Percentiles rank a stretch among this genome's conserved stretches.
These are phyloP conservation scores for Phytophthora colocasiae DNA, from an alignment of 352 stramenopile genomes.

Conservation along the genomic window DNA sequence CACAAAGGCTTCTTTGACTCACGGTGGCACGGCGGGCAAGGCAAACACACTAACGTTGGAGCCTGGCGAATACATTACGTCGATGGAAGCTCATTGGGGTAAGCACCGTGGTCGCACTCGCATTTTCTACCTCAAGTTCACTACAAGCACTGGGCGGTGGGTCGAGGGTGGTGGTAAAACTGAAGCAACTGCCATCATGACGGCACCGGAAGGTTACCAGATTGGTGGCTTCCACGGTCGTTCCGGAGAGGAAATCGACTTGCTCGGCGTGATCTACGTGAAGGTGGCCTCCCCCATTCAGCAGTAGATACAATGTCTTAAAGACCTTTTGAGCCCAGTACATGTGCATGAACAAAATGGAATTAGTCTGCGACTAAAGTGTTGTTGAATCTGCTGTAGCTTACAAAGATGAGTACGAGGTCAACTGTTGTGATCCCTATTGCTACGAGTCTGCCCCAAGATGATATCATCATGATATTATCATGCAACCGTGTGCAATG, in stretches of 20 bases:
- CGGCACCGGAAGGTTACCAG: slow-evolving; percentile 44
- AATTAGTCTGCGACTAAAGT: slow-evolving; percentile 1
- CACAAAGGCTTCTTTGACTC: slow-evolving; percentile 28
- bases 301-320: background rate
- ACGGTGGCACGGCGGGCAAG: slow-evolving; percentile 31
- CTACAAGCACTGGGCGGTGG: slow-evolving; percentile 32
- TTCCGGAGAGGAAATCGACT: slow-evolving; percentile 37
- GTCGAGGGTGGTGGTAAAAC: slow-evolving; percentile 32
- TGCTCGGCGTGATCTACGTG: slow-evolving; percentile 29
- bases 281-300: background rate
- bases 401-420: slow-evolving; percentile 24
- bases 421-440: slow-evolving; percentile 21
- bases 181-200: slow-evolving; percentile 35
- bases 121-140: slow-evolving; percentile 46
- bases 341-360: background rate
- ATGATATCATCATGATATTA: background rate
- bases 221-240: slow-evolving; percentile 55
- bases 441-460: slow-evolving; percentile 19
- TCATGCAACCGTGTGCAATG: slow-evolving; percentile 15
- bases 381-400: slow-evolving; percentile 14
- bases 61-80: slow-evolving; percentile 42
- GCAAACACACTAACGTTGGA: slow-evolving; percentile 34
- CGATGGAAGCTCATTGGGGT: slow-evolving; percentile 46
- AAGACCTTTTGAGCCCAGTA: background rate
- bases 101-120: slow-evolving; percentile 39